phyloP scores from a whole-genome alignment of 257 asterid species.

The Scutellaria minor region DNA sequence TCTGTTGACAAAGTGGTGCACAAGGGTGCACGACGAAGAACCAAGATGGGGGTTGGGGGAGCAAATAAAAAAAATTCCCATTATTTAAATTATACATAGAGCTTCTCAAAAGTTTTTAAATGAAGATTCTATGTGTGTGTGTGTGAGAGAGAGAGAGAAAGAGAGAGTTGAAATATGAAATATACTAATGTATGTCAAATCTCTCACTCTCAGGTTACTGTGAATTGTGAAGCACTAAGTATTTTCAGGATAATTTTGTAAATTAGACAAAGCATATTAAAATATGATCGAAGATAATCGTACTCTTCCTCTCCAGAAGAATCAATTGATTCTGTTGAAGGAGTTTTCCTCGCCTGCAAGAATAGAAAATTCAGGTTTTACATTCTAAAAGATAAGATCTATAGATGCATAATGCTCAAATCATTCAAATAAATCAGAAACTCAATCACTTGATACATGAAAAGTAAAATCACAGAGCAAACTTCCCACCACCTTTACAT shows the following conservation, averaged over 20 bases:
- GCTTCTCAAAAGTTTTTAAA: conserved; percentile 13
- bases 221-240: conserved; percentile 3
- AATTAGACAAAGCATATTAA: conserved; percentile 15
- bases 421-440: conserved; percentile 22
- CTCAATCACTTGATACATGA: conserved; percentile 6
- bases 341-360: conserved; percentile 69
- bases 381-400: conserved; percentile 17
- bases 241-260: not conserved
- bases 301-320: conserved; percentile 99
- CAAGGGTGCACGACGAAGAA: too few relatives aligned
- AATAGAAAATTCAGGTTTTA: conserved; percentile 38
- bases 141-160: too few relatives aligned
- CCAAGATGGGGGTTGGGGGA: too few relatives aligned
- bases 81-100: not conserved
- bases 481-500: conserved; percentile 15
- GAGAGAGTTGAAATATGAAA: too few relatives aligned
- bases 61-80: not conserved
- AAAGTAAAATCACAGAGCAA: conserved; percentile 9
- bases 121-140: not conserved
- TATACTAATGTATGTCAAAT: conserved; percentile 15
- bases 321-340: conserved; percentile 77
- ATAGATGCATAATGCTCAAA: not conserved
- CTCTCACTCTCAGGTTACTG: not conserved
- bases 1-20: too few relatives aligned
- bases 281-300: conserved; percentile 39